Base-by-base conservation (phyloP, 2,329 filamentous ascomycete species). In the Endoconidiophora polonica region DNA sequence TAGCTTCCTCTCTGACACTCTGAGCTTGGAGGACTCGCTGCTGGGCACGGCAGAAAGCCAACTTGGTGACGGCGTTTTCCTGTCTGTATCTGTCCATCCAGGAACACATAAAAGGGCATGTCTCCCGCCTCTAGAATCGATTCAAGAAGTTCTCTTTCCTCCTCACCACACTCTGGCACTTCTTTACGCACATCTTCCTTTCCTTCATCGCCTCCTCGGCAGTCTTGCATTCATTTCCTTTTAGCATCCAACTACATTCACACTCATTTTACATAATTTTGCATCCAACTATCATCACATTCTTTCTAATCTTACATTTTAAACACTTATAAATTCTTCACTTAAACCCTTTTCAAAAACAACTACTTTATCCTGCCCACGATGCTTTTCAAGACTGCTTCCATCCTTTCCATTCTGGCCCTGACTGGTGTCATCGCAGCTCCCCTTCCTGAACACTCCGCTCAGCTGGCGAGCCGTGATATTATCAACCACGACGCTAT, bases 401-500 rank as follows among this genome's bases (percentile, higher is more conserved):
- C 45, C 14, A 23, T 37, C 33, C 39, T 44, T 24, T 26, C 42
- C 22, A 37, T 22, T 20, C 23, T 53, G 26, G 52, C 48, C 22
- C 18, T 53, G 48, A 20, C 44, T 18, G 36, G 33, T 14, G 48
- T 33, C 18, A 33, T 50, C 3, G 48, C 48, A 41, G 49, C 49
- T 9, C 29, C 16, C 44, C 49, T 14, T 24, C 44, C 38, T 24
- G 29, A 33, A 12, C 29, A 33, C 29, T 10, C 29, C n/a, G 55
- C 57, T 5, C 58, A 57, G 3, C 33, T 63, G 38, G 53, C 56
- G 49, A 55, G 56, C 33, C 61, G 61, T 26, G 56, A 54, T 33
- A 57, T 62, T 46, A 62, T 63, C 45, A 42, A 16, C 46, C 60
- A 63, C 33, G 57, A 62, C 48, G 58, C 58, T n/a, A 58, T 65